Conservation (phyloP, 371 early-diverging fungal genomes). For the Coemansia sp. region DNA sequence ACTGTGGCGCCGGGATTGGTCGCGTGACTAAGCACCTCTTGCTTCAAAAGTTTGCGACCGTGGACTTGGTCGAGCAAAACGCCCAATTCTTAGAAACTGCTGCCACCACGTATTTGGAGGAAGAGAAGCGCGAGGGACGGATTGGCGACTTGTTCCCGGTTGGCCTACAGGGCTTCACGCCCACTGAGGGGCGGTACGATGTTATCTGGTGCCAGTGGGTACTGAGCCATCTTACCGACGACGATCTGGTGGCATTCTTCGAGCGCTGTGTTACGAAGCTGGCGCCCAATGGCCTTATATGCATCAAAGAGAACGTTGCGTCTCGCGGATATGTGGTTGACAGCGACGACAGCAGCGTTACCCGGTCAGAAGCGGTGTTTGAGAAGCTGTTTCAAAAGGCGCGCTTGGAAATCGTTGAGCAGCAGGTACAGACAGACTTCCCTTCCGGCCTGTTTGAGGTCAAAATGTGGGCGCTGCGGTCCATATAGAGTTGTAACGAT, state of each 20-base stretch:
- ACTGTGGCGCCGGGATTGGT: constrained; percentile 95
- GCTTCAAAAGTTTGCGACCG: constrained; percentile 68
- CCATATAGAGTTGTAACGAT: neutral
- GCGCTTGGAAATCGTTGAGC: constrained; percentile 70
- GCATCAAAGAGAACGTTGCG: constrained; percentile 89
- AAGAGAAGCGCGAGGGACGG: constrained; percentile 57
- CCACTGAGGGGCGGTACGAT: constrained; percentile 75
- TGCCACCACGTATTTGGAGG: constrained; percentile 56
- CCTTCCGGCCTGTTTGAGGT: constrained; percentile 83
- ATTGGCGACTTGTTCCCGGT: constrained; percentile 64
- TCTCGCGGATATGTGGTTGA: constrained; percentile 68
- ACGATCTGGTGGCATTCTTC: constrained; percentile 83
- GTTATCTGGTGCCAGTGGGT: constrained; percentile 98
- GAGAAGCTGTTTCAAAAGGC: constrained; percentile 70
- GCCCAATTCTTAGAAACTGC: constrained; percentile 76
- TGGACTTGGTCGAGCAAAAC: constrained; percentile 90
- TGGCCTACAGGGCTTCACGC: constrained; percentile 84
- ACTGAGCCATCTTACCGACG: constrained; percentile 78
- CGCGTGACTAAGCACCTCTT: constrained; percentile 88
- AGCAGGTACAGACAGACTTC: constrained; percentile 74
- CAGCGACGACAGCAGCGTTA: constrained; percentile 85
- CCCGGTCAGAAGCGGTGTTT: constrained; percentile 69
- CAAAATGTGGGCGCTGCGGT: constrained; percentile 70
- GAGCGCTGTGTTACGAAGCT: constrained; percentile 74
- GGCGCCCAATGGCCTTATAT: constrained; percentile 74